These are phyloP conservation scores for Talaromyces verruculosus DNA, from an alignment of 2,329 filamentous ascomycete species.

Conservation along the genomic window DNA sequence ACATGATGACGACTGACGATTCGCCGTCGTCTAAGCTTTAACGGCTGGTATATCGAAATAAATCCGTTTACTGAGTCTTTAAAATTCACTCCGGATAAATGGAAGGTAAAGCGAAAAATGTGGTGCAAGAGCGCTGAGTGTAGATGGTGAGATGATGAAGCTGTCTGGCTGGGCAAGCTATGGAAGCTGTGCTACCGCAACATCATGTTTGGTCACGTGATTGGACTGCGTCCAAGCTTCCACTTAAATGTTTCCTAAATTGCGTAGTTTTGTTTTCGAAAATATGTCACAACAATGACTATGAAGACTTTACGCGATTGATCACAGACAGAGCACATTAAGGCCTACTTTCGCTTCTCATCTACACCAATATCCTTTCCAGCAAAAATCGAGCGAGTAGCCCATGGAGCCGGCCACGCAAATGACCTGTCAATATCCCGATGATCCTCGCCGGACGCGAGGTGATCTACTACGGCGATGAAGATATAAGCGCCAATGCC, in stretches of 20 bases:
- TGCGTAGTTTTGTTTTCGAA: no score
- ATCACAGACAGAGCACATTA: not conserved
- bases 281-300: no score
- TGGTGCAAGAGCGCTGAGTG: not conserved
- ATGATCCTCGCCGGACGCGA: conserved; percentile 37
- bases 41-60: not conserved
- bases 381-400: not conserved
- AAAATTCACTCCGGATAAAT: not conserved
- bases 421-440: conserved; percentile 31
- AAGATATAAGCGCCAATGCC: conserved; percentile 45
- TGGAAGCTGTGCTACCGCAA: conserved; percentile 2
- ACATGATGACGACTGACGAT: conserved; percentile 60
- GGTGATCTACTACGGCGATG: conserved; percentile 40
- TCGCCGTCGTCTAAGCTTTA: conserved; percentile 19
- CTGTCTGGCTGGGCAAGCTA: conserved; percentile 13
- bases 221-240: not conserved
- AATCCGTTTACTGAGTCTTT: not conserved
- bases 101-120: not conserved
- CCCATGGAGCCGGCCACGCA: conserved; percentile 36
- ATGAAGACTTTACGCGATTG: not conserved
- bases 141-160: conserved; percentile 7
- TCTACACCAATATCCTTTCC: not conserved
- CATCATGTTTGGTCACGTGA: conserved; percentile 13
- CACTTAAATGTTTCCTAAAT: no score
- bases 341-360: not conserved